Percentiles rank a stretch among this genome's conserved stretches.
Conservation (phyloP, 257 asterid species). For the Solanum lycopersicoides region DNA sequence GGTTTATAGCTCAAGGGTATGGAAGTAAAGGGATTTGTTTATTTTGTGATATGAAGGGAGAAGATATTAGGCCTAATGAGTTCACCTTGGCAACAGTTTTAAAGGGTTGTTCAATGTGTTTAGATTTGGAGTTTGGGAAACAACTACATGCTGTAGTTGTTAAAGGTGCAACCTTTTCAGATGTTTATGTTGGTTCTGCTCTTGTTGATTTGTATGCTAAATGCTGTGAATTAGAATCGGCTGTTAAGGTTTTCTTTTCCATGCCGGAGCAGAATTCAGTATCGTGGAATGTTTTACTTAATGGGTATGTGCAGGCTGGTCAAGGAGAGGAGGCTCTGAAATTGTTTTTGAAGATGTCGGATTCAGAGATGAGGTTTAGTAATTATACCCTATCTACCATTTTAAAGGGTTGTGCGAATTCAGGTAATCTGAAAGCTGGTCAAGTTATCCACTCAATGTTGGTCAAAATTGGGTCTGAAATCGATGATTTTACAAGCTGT, state of each 20-base stretch:
- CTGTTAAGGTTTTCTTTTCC: conserved; percentile 39
- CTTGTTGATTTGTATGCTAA: conserved; percentile 65
- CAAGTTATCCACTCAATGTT: conserved; percentile 56
- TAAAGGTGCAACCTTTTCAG: conserved; percentile 48
- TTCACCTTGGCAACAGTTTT: conserved; percentile 66
- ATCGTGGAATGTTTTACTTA: conserved; percentile 70
- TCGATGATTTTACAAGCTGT: conserved; percentile 62
- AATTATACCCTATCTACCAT: conserved; percentile 60
- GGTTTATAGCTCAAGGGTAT: conserved; percentile 65
- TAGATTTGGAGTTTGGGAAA: conserved; percentile 53
- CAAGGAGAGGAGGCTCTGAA: conserved; percentile 51
- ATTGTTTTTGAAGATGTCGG: conserved; percentile 41
- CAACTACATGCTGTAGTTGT: conserved; percentile 66
- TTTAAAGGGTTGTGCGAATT: conserved; percentile 60
- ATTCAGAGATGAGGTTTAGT: conserved; percentile 49
- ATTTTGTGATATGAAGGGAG: conserved; percentile 59
- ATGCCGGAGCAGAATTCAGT: conserved; percentile 69
- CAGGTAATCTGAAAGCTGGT: conserved; percentile 35
- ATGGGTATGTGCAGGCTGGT: conserved; percentile 70
- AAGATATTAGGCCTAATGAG: conserved; percentile 54
- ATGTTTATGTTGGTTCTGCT: conserved; percentile 66
- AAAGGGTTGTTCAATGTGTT: conserved; percentile 63
- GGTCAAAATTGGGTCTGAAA: conserved; percentile 46
- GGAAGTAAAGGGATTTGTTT: conserved; percentile 41
- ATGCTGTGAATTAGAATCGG: conserved; percentile 56